Base-by-base conservation (phyloP, 2,329 filamentous ascomycete species). In the Pyrenophora teres region DNA sequence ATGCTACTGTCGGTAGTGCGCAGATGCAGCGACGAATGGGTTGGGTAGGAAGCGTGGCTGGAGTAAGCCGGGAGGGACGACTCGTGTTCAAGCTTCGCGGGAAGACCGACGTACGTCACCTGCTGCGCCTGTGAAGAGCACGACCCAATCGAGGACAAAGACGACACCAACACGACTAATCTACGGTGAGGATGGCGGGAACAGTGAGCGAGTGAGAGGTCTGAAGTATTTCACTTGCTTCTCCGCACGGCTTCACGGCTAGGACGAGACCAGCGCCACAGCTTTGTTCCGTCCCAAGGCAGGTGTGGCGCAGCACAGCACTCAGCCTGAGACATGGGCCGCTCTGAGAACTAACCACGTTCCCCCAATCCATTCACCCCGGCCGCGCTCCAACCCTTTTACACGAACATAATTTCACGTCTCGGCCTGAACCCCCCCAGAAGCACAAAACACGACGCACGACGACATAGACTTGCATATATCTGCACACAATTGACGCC, bases 331-430 rank as follows among this genome's bases (percentile, higher is more conserved):
- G 40, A 42, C 52, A 46, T 43, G 49, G 55, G 52, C 46, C 39
- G 37, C 38, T 46, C 46, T 19, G 19, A 32, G 37, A 55, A 52
- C 52, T 56, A 48, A 56, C 52, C 45, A 56, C 53, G 53, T 55
- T 50, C 43, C 50, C 45, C 53, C 25, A 30, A 10, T 50, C 37
- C 41, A 44, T 43, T 33, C 46, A 37, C 41, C 47, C 47, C 47
- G 31, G 41, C 15, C 50, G 27, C 23, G 21, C 21, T 37, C 37
- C 36, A 41, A 27, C 41, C 38, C 33, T 23, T 46, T 37, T 33
- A 40, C 45, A 39, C 33, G 27, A 30, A 30, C 27, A 30, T 30
- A 30, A 10, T 30, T 47, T 35, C 33, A n/a, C 21, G 30, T 9
- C 31, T 40, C 16, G 15, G 31, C 23, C 32, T 36, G 31, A 23